A percentile compares a stretch with the other conserved stretches of the same genome.
Conservation (phyloP, 306 rosid species). For the Cercis canadensis region DNA sequence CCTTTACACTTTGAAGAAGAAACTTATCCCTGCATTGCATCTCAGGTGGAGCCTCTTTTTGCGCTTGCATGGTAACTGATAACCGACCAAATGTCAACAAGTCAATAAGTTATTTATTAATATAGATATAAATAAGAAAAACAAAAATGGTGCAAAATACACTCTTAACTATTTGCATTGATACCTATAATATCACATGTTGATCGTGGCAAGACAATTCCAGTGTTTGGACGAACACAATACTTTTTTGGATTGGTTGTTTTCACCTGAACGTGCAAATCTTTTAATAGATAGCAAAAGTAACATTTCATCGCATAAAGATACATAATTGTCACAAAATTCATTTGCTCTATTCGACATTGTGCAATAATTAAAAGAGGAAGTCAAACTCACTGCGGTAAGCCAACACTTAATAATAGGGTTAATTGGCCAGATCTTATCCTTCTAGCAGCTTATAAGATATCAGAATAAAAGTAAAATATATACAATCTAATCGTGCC, state of each 20-base stretch:
- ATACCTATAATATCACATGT: conserved; percentile 91
- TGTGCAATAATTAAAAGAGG: background rate
- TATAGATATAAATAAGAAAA: background rate
- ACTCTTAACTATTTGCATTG: conserved; percentile 15
- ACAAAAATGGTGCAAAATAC: background rate
- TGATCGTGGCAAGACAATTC: conserved; percentile 78
- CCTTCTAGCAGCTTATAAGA: background rate
- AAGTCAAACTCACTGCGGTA: conserved; percentile 17
- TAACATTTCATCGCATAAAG: background rate
- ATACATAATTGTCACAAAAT: background rate
- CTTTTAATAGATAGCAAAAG: conserved; percentile 15
- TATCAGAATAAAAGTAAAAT: conserved; percentile 13
- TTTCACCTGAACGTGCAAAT: conserved; percentile 68
- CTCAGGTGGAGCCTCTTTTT: conserved; percentile 84
- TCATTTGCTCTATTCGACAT: conserved; percentile 16
- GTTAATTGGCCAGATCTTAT: conserved; percentile 32
- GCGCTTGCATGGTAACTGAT: conserved; percentile 94
- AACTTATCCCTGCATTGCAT: conserved; percentile 96
- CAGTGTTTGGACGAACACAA: conserved; percentile 98
- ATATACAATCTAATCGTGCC: background rate
- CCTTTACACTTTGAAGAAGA: conserved; percentile 86
- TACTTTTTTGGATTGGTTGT: conserved; percentile 95
- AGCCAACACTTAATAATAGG: background rate
- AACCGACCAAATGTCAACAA: conserved; percentile 17
- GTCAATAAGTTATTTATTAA: background rate